A percentile compares a stretch with the other conserved stretches of the same genome.
These are phyloP conservation scores for Agrocybe praecox DNA, from an alignment of 768 basidiomycete genomes.

Conservation along the genomic window DNA sequence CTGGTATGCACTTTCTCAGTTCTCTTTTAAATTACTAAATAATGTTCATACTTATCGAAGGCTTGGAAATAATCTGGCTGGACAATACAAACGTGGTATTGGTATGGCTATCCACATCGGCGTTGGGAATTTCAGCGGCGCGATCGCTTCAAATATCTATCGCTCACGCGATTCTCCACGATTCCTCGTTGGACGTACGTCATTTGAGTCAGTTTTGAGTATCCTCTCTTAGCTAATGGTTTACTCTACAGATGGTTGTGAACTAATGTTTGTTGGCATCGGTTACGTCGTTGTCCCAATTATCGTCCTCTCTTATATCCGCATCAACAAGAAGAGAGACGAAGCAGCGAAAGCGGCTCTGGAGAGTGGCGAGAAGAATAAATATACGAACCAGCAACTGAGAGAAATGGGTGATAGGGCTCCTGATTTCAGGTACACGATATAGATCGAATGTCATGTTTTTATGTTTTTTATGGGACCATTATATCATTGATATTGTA, in stretches of 20 bases:
- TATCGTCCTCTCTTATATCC: constrained; percentile 49
- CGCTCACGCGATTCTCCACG: constrained; percentile 59
- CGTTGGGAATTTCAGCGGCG: constrained; percentile 66
- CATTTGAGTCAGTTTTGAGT: background rate
- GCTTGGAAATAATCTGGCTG: constrained; percentile 67
- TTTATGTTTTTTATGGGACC: background rate
- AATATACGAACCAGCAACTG: constrained; percentile 37
- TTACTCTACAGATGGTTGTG: constrained; percentile 49
- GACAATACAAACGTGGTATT: constrained; percentile 71
- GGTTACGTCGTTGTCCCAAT: constrained; percentile 56
- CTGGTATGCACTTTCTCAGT: constrained; percentile 45
- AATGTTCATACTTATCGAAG: constrained; percentile 32
- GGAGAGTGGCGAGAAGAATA: constrained; percentile 32
- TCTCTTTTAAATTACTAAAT: background rate
- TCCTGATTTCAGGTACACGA: constrained; percentile 22
- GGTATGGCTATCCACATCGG: constrained; percentile 74
- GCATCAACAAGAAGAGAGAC: constrained; percentile 60
- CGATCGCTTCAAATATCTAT: constrained; percentile 66
- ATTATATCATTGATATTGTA: background rate
- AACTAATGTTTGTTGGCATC: constrained; percentile 71
- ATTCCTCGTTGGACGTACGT: constrained; percentile 65
- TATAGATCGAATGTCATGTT: background rate
- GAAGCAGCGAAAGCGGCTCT: constrained; percentile 25
- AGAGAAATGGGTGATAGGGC: constrained; percentile 25
- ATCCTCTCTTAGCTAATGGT: too few relatives aligned